A percentile compares a stretch with the other conserved stretches of the same genome.
These are phyloP conservation scores for Marvania coccoides DNA, from an alignment of 139 green algal genomes.

Conservation along the genomic window DNA sequence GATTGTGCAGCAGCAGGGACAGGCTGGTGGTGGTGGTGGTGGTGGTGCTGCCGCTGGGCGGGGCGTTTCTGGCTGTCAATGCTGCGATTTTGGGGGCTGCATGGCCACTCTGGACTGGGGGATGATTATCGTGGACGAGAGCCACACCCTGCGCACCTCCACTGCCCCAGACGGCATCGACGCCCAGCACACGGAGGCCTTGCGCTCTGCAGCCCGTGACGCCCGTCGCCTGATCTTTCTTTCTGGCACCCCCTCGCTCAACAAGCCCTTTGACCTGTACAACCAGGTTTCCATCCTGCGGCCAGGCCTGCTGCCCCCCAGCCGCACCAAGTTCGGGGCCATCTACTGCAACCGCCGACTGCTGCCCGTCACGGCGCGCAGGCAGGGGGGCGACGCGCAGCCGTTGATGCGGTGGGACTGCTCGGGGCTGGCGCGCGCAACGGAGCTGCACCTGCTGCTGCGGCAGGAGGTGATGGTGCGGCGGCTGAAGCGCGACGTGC, in stretches of 20 bases:
- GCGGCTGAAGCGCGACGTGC: constrained; percentile 85
- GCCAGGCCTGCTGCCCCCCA: constrained; percentile 65
- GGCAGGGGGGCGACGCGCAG: background rate
- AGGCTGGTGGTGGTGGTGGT: background rate
- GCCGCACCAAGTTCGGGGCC: constrained; percentile 65
- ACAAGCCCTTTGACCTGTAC: constrained; percentile 78
- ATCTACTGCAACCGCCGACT: constrained; percentile 64
- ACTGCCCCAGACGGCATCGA: constrained; percentile 28
- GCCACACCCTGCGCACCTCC: constrained; percentile 67
- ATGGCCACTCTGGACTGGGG: constrained; percentile 58
- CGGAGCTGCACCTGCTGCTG: constrained; percentile 87
- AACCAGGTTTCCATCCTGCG: constrained; percentile 58
- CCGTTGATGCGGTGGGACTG: constrained; percentile 33
- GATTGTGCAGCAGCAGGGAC: background rate
- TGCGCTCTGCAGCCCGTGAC: constrained; percentile 22
- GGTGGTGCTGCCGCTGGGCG: background rate
- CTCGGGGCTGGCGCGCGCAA: constrained; percentile 41
- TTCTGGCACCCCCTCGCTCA: constrained; percentile 80
- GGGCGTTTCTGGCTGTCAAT: background rate
- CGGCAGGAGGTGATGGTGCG: constrained; percentile 79
- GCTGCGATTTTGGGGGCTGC: no score
- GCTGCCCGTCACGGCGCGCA: constrained; percentile 26
- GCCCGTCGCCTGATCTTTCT: constrained; percentile 64
- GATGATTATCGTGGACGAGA: constrained; percentile 50
- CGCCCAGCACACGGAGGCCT: constrained; percentile 61